A percentile compares a stretch with the other conserved stretches of the same genome.
Conservation (phyloP, 352 stramenopile species). For the Phytophthora sansomeana region DNA sequence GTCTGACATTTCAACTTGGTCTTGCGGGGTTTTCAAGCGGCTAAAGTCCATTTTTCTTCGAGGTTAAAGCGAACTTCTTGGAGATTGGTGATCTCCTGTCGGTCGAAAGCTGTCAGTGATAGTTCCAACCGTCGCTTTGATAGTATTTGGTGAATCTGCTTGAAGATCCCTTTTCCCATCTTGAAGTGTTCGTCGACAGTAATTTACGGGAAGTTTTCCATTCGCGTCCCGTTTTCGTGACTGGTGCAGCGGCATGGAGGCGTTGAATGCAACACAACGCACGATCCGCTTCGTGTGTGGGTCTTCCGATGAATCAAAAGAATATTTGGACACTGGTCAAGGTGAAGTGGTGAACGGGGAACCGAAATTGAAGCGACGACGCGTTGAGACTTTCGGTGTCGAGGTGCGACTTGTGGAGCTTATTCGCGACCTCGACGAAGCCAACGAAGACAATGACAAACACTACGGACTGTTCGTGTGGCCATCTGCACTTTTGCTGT, state of each 20-base stretch:
- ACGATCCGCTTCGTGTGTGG: constrained; percentile 30
- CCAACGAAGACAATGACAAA: constrained; percentile 50
- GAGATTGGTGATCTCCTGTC: constrained; percentile 10
- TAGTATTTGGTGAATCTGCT: constrained; percentile 16
- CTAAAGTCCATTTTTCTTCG: constrained; percentile 5
- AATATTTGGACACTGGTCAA: background rate
- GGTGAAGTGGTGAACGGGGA: background rate
- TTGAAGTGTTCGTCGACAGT: constrained; percentile 27
- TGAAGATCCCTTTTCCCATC: constrained; percentile 34
- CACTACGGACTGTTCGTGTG: constrained; percentile 78
- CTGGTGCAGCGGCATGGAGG: constrained; percentile 25
- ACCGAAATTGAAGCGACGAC: constrained; percentile 29
- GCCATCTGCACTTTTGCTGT: constrained; percentile 62
- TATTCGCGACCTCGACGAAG: constrained; percentile 53
- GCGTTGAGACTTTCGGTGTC: constrained; percentile 28
- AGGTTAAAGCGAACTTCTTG: background rate
- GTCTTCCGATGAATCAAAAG: background rate
- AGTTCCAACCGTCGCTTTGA: constrained; percentile 26
- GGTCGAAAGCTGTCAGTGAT: constrained; percentile 32
- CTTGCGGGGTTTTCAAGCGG: constrained; percentile 14
- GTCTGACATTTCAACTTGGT: constrained; percentile 14
- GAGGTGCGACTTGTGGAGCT: constrained; percentile 61
- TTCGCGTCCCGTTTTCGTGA: constrained; percentile 28
- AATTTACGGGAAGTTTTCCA: constrained; percentile 11
- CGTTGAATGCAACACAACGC: constrained; percentile 18